phyloP scores from a whole-genome alignment of 768 basidiomycete genomes.

The Amanita exitialis region DNA sequence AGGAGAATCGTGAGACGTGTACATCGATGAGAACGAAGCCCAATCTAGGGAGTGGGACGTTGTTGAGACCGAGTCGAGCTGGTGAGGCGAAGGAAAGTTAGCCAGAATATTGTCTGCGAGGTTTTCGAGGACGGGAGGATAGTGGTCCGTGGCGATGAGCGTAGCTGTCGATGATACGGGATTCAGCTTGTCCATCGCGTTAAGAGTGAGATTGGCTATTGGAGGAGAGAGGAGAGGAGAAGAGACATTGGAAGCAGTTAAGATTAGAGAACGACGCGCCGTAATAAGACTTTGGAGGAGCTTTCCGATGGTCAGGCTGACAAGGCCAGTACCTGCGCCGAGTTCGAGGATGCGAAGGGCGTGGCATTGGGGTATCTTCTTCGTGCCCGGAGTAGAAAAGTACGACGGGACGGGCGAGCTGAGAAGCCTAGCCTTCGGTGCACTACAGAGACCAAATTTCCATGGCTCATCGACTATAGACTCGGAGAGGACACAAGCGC shows the following conservation, averaged over 20 bases:
- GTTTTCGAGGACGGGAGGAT: constrained; percentile 64
- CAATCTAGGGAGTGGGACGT: constrained; percentile 47
- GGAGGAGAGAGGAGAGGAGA: not conserved
- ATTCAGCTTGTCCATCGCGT: not conserved
- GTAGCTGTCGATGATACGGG: constrained; percentile 10
- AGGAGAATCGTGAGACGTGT: not conserved
- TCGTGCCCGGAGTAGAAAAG: not conserved
- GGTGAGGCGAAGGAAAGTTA: constrained; percentile 34
- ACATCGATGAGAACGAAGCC: constrained; percentile 24
- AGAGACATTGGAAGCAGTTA: not conserved
- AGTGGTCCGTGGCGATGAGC: constrained; percentile 70
- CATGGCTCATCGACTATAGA: constrained; percentile 51
- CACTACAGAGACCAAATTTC: constrained; percentile 31
- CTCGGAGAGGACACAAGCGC: constrained; percentile 72
- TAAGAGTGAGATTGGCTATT: not conserved
- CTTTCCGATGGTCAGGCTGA: constrained; percentile 51
- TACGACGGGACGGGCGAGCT: not conserved
- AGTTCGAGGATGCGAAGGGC: constrained; percentile 57
- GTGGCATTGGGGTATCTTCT: not conserved
- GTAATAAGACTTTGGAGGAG: constrained; percentile 20
- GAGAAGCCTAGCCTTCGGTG: not conserved
- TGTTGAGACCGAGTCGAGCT: constrained; percentile 2
- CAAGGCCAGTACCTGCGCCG: constrained; percentile 78
- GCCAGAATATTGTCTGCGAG: constrained; percentile 46
- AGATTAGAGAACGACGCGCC: not conserved